Percentiles rank a stretch among this genome's conserved stretches.
These are phyloP conservation scores for Ophiorrhiza pumila DNA, from an alignment of 257 asterid genomes.

Conservation along the genomic window DNA sequence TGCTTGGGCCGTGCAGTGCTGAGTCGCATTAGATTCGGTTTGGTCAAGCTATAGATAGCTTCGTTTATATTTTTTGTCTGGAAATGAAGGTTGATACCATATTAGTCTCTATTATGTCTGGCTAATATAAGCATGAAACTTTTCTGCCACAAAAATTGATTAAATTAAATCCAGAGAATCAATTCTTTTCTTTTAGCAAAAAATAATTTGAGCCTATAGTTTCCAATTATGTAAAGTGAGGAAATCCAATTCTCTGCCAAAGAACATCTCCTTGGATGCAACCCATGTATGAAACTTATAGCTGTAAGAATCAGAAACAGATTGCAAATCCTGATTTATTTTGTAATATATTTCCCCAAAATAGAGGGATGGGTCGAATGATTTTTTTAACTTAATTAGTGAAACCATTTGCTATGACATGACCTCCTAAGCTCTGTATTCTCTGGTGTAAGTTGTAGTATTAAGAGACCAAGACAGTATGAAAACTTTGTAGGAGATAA, in stretches of 20 bases:
- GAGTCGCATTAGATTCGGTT: neutral
- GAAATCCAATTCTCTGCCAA: neutral
- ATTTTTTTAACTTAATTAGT: too few relatives aligned
- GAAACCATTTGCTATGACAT: too few relatives aligned
- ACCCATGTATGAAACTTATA: neutral
- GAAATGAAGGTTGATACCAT: neutral
- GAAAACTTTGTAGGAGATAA: neutral
- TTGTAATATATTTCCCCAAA: too few relatives aligned
- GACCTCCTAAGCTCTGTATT: too few relatives aligned
- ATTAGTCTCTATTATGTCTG: neutral
- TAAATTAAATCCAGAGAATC: neutral
- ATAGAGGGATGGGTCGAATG: neutral
- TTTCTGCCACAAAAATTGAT: neutral
- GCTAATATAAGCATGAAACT: neutral
- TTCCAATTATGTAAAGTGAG: neutral
- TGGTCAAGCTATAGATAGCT: neutral
- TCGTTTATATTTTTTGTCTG: neutral
- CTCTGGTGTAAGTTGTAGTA: neutral
- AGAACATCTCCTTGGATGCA: neutral
- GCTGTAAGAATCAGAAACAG: neutral
- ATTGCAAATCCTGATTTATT: neutral
- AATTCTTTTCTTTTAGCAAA: neutral
- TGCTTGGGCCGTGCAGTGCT: neutral
- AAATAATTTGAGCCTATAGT: neutral
- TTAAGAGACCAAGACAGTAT: neutral